Percentiles rank a stretch among this genome's conserved stretches.
phyloP scores from a whole-genome alignment of 345 rosid species.

The Physaria fendleri region DNA sequence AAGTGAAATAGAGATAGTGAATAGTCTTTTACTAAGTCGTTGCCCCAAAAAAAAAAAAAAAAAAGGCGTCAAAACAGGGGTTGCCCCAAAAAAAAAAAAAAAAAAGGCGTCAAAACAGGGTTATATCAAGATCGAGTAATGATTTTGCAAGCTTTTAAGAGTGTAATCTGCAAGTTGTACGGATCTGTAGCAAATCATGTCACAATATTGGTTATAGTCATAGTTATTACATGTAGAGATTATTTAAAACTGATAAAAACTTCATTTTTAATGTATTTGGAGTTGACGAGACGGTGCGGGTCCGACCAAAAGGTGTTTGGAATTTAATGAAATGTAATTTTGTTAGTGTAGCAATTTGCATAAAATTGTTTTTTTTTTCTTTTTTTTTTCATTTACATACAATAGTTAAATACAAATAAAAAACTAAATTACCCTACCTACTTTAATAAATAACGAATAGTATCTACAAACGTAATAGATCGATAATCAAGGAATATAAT shows the following conservation, averaged over 20 bases:
- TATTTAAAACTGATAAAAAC: neutral
- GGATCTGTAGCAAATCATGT: neutral
- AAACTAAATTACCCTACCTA: neutral
- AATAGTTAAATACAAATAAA: neutral
- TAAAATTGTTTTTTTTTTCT: neutral
- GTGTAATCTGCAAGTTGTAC: neutral
- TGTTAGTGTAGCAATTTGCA: neutral
- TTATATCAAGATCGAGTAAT: neutral
- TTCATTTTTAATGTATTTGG: neutral
- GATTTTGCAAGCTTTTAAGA: no score
- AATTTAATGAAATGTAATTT: neutral
- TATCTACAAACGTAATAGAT: neutral
- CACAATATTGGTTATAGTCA: no score
- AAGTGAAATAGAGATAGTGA: neutral
- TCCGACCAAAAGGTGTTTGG: neutral
- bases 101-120: no score
- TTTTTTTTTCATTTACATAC: neutral
- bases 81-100: neutral
- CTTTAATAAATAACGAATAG: neutral
- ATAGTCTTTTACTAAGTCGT: neutral
- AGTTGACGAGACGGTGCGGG: no score
- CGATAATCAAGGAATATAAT: neutral
- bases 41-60: no score
- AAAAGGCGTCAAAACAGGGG: no score
- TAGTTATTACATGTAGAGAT: no score